A percentile compares a stretch with the other conserved stretches of the same genome.
Evolutionary conservation across 192 early-diverging fungal genomes (phyloP).

Genomic region (Coemansia sp.): DNA sequence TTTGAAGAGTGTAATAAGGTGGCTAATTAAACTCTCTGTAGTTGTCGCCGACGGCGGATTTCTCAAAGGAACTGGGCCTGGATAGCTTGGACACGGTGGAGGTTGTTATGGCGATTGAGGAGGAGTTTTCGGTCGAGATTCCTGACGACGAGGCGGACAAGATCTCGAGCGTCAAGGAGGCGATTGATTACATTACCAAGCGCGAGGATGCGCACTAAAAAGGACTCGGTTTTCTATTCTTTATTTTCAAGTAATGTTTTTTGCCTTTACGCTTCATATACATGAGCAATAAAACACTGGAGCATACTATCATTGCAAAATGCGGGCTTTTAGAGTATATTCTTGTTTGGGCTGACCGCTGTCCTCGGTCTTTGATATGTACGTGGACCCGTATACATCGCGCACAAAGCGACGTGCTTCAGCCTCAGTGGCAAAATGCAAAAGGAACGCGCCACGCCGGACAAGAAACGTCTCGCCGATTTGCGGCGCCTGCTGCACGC

Average conservation of each 20-base stretch:
- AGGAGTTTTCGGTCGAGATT: slow-evolving; percentile 98
- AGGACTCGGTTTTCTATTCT: not conserved
- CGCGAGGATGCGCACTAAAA: slow-evolving; percentile 72
- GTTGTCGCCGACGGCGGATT: slow-evolving; percentile 82
- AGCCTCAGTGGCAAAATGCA: slow-evolving; percentile 32
- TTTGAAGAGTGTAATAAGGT: too few species aligned
- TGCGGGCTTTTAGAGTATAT: slow-evolving; percentile 21
- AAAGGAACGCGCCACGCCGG: slow-evolving; percentile 37
- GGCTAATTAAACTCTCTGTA: slow-evolving; percentile 32
- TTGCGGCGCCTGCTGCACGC: slow-evolving; percentile 41
- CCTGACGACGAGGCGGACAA: slow-evolving; percentile 96
- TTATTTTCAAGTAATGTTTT: not conserved
- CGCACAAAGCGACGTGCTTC: slow-evolving; percentile 46
- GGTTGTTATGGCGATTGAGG: slow-evolving; percentile 99
- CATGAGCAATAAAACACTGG: not conserved
- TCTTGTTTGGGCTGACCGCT: not conserved
- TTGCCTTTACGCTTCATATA: not conserved
- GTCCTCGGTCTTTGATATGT: slow-evolving; percentile 10
- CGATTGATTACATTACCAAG: slow-evolving; percentile 79
- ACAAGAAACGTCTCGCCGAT: slow-evolving; percentile 30
- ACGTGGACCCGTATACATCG: slow-evolving; percentile 31
- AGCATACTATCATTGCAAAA: slow-evolving; percentile 15
- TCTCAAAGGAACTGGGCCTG: slow-evolving; percentile 90
- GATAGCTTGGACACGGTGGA: slow-evolving; percentile 98
- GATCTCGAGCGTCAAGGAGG: slow-evolving; percentile 85